Base-by-base conservation (phyloP, 495 filamentous ascomycete species). In the Lasiosphaeria hispida region DNA sequence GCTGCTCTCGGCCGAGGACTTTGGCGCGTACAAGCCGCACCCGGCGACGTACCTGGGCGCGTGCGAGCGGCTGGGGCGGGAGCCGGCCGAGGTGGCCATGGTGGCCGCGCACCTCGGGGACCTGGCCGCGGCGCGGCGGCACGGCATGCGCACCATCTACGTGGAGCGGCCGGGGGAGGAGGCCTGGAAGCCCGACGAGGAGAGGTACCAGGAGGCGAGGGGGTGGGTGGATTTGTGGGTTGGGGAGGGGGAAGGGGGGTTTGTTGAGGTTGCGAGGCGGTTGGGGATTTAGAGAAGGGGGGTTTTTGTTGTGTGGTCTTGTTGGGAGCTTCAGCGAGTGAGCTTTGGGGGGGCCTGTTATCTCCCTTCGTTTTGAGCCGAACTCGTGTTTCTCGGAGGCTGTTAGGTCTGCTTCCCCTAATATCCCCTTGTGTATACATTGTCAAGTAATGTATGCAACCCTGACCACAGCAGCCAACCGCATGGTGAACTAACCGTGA, bases 71-170 rank as follows among this genome's bases (percentile, higher is more conserved):
- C 69, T 92, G 43, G 84, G 80, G 0, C 51, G 86, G 42, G 64
- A 81, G 58, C 80, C 83, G 1, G 59, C 58, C 14, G 79, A 92
- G 60, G 87, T 89, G 51, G 87, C 81, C 0, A 79, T 93, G 83
- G 89, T 92, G n/a, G 89, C 90, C 11, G 83, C 89, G 40, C 90
- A 95, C 71, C 66, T 92, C 47, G 63, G 58, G 10, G 89, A 92
- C 65, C 64, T 92, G 58, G 77, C 82, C 47, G 88, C 82, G 0
- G 90, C 88, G 10, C 84, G 84, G 65, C 65, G 57, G 10, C 75
- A 72, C 42, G 90, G 89, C 0, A 74, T 91, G 48, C 73, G 79
- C 66, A 88, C 86, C 0, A 79, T 95, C 38, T 94, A 90, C 72
- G 84, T 92, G n/a, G 88, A 88, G 73, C 73, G 87, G 53, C 67